Evolutionary conservation across 768 basidiomycete genomes (phyloP).

Genomic region (Rhizopogon rudus): DNA sequence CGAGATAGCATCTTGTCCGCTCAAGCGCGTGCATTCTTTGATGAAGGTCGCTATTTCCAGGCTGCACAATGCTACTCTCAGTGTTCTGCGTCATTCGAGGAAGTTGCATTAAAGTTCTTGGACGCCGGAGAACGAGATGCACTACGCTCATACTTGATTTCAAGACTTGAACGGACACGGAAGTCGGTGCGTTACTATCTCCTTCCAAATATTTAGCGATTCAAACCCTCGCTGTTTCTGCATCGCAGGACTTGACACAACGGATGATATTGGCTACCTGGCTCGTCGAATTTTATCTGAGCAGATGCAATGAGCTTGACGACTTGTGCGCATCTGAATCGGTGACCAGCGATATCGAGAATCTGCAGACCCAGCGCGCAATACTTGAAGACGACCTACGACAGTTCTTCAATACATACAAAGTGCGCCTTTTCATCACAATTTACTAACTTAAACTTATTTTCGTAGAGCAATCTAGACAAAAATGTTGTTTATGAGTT

Average conservation of each 20-base stretch:
- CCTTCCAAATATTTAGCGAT: neutral
- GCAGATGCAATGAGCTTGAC: constrained; percentile 94
- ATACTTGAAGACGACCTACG: constrained; percentile 91
- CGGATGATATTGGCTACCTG: constrained; percentile 98
- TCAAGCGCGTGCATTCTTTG: constrained; percentile 79
- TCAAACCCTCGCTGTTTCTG: neutral
- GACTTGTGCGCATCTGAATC: constrained; percentile 89
- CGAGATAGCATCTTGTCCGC: constrained; percentile 78
- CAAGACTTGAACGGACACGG: constrained; percentile 78
- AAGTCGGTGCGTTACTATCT: constrained; percentile 55
- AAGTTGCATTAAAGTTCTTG: constrained; percentile 84
- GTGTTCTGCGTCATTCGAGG: constrained; percentile 84
- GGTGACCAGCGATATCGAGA: constrained; percentile 76
- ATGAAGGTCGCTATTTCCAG: constrained; percentile 77
- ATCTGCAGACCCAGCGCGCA: constrained; percentile 69
- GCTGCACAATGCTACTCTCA: constrained; percentile 92
- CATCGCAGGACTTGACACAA: constrained; percentile 77
- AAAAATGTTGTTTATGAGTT: constrained; percentile 85
- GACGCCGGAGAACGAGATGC: constrained; percentile 90
- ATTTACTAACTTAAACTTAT: neutral
- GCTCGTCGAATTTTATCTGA: constrained; percentile 96
- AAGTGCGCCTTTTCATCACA: constrained; percentile 41
- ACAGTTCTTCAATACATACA: constrained; percentile 92
- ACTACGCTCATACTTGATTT: constrained; percentile 83
- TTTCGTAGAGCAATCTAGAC: constrained; percentile 74